Evolutionary conservation across 2,329 filamentous ascomycete genomes (phyloP), one percentile per base, ranked within the genome.

Genomic region (Nothophaeocryptopus gaeumannii): DNA sequence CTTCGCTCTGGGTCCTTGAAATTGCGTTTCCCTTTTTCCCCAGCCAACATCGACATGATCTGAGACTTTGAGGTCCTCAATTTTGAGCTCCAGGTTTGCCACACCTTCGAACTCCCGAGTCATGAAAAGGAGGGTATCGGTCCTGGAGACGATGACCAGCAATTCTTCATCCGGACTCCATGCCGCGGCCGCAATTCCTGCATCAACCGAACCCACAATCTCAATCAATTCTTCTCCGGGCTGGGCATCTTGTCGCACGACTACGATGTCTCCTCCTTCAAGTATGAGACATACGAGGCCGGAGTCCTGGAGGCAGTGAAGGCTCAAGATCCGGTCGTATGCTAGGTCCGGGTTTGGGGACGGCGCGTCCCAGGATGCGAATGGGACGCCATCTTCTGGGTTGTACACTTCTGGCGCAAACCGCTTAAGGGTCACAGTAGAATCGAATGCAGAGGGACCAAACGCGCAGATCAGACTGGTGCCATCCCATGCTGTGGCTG

Each of bases 21-120:
- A 99, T 68, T 99, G 93, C 0, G 93, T 99, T 72, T 99, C 93
- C 67, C 88, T 89, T 75, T 97, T 97, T 52, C 93, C 93, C 93
- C 93, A 99, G 42, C 93, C 93, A 15, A 99, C 92, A 14, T 90
- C 95, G 31, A 68, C 50, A 96, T 93, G 74, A 96, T 91, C 68
- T 86, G 93, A 20, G 87, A 97, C n/a, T 83, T 82, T 61, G 86
- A 86, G 56, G 95, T 79, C 70, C 14, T 91, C 88, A 0, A 76
- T 67, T 0, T 80, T 82, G 68, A 97, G 83, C 31, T 78, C 74
- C 45, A 88, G 78, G 69, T 91, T 87, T 31, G 86, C 82, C 36
- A 95, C 83, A 50, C 85, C 85, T 60, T 97, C 92, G 58, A 97
- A 95, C 20, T 85, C 83, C 55, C 90, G 81, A 48, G 90, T 96